These are phyloP conservation scores for Vicia villosa DNA, from an alignment of 306 rosid species.

Conservation along the genomic window DNA sequence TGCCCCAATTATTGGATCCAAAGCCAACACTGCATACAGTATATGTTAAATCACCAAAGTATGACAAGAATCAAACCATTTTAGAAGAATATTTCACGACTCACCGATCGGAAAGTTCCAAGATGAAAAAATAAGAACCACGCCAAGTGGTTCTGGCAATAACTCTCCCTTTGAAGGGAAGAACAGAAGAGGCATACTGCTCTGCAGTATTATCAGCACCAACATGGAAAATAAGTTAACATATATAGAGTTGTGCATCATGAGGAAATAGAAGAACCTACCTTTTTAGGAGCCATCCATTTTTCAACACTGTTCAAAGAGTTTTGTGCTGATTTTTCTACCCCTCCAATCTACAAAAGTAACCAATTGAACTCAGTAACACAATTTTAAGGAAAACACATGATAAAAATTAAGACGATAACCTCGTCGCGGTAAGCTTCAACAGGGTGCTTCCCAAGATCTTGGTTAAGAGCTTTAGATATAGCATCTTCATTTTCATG, in stretches of 20 bases:
- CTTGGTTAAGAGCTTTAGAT: conserved; percentile 61
- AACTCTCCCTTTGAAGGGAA: conserved; percentile 75
- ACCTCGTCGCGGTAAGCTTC: conserved; percentile 91
- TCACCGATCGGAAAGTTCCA: conserved; percentile 96
- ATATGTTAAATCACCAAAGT: background rate
- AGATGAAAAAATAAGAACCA: conserved; percentile 75
- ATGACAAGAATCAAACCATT: conserved; percentile 5
- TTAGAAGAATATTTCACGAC: conserved; percentile 37
- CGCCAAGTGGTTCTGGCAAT: conserved; percentile 80
- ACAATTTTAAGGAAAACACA: background rate
- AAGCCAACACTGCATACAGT: conserved; percentile 56
- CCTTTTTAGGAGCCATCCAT: conserved; percentile 83
- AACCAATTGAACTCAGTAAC: background rate
- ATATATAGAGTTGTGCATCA: no score
- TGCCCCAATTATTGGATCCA: conserved; percentile 95
- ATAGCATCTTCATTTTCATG: conserved; percentile 60
- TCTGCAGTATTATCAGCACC: conserved; percentile 40
- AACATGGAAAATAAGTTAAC: conserved; percentile 2
- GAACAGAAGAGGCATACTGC: conserved; percentile 55
- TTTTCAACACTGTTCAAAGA: conserved; percentile 55
- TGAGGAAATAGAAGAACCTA: background rate
- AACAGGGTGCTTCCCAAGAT: conserved; percentile 84
- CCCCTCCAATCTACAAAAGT: conserved; percentile 64
- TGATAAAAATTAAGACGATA: background rate
- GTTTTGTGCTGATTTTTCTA: conserved; percentile 52